Percentiles rank a stretch among this genome's conserved stretches.
phyloP scores from a whole-genome alignment of 257 asterid species.

The Solanum megistacrolobum region DNA sequence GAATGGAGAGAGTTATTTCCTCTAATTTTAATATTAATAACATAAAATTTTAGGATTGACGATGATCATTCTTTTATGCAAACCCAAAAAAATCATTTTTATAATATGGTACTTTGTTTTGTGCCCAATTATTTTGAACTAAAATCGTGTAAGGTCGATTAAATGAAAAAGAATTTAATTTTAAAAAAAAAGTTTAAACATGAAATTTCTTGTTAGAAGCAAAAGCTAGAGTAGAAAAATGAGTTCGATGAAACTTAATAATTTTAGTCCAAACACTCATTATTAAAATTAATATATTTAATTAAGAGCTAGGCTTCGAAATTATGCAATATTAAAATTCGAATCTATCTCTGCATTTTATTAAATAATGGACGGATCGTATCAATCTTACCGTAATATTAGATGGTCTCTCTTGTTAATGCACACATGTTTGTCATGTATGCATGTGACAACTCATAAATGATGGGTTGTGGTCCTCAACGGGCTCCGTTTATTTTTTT shows the following conservation, averaged over 20 bases:
- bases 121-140: neutral
- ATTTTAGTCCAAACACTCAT: neutral
- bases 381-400: neutral
- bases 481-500: neutral
- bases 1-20: too few relatives aligned
- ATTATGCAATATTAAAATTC: too few relatives aligned
- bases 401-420: neutral
- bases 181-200: neutral
- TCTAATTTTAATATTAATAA: too few relatives aligned
- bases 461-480: neutral
- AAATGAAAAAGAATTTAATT: too few relatives aligned
- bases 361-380: neutral
- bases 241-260: too few relatives aligned
- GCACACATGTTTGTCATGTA: neutral
- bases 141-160: neutral
- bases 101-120: neutral
- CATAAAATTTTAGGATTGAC: neutral
- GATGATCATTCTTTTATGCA: neutral
- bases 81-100: too few relatives aligned
- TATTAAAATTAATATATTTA: too few relatives aligned
- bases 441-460: neutral
- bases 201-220: neutral
- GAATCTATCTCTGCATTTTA: accelerated
- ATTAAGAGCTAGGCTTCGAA: neutral
- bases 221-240: neutral